Percentiles rank a stretch among this genome's conserved stretches.
phyloP scores from a whole-genome alignment of 805 yeast genomes.

The Saturnispora zaruensis region DNA sequence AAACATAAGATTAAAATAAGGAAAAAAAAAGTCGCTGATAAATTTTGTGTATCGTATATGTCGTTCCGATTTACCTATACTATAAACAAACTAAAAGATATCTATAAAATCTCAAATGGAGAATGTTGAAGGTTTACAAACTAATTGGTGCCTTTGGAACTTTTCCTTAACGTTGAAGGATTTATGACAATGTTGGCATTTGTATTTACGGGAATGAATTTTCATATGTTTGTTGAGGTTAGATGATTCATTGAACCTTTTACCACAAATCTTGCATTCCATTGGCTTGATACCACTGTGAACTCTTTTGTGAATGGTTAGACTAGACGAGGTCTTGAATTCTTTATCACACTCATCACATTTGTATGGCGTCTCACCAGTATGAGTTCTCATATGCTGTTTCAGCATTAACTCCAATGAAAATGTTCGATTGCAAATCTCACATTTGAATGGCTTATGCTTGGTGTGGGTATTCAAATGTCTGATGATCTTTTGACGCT shows the following conservation, averaged over 20 bases:
- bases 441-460: conserved; percentile 71
- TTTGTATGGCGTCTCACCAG: conserved; percentile 80
- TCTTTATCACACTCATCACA: conserved; percentile 68
- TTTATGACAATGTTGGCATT: conserved; percentile 44
- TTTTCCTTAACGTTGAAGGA: conserved; percentile 41
- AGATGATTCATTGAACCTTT: conserved; percentile 80
- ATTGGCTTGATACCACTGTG: conserved; percentile 92
- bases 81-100: background rate
- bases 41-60: background rate
- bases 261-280: conserved; percentile 70
- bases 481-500: conserved; percentile 76
- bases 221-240: conserved; percentile 83
- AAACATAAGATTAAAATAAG: background rate
- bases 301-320: conserved; percentile 73
- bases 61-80: background rate
- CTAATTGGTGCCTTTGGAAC: conserved; percentile 32
- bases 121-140: conserved; percentile 11
- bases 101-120: background rate
- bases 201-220: conserved; percentile 52
- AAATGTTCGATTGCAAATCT: conserved; percentile 58
- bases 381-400: conserved; percentile 78
- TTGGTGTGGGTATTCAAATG: conserved; percentile 87
- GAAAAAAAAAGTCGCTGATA: background rate
- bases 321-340: conserved; percentile 75
- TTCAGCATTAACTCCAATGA: conserved; percentile 69